Conservation (phyloP, 495 filamentous ascomycete genomes). For the Emericellopsis terricola region DNA sequence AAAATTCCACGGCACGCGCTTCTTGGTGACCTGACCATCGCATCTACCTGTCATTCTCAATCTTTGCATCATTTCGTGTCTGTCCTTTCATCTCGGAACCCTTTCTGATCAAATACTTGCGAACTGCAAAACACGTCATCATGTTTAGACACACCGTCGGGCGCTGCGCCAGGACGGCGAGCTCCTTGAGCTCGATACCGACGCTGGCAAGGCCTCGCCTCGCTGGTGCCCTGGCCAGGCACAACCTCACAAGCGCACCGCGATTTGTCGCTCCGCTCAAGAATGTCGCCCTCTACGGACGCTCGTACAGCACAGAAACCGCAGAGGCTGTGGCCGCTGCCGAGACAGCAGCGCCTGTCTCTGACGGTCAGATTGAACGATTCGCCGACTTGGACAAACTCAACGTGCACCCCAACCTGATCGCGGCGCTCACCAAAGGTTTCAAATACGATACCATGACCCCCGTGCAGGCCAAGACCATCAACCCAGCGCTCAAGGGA, state of each 20-base stretch:
- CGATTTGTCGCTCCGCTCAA: slow-evolving; percentile 1
- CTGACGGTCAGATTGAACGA: slow-evolving; percentile 28
- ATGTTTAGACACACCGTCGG: slow-evolving; percentile 1
- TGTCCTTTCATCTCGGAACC: neutral
- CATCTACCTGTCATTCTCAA: neutral
- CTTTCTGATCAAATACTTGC: neutral
- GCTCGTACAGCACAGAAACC: slow-evolving; percentile 21
- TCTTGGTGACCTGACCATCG: neutral
- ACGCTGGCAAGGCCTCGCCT: slow-evolving; percentile 1
- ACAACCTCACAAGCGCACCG: slow-evolving; percentile 3
- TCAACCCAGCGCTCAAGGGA: slow-evolving; percentile 59
- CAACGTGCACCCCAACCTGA: slow-evolving; percentile 43
- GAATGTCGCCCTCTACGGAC: slow-evolving; percentile 1
- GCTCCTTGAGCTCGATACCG: neutral
- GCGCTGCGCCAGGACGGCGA: slow-evolving; percentile 2
- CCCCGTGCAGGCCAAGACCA: slow-evolving; percentile 72
- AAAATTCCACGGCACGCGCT: too few relatives aligned
- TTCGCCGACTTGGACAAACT: slow-evolving; percentile 51
- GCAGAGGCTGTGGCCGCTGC: slow-evolving; percentile 6
- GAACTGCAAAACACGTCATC: neutral
- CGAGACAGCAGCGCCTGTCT: slow-evolving; percentile 2
- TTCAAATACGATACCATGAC: slow-evolving; percentile 83
- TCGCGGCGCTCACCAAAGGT: slow-evolving; percentile 47
- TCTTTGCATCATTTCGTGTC: neutral
- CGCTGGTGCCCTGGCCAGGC: neutral